A percentile compares a stretch with the other conserved stretches of the same genome.
phyloP scores from a whole-genome alignment of 371 early-diverging fungal species.

The Umbelopsis sp. region DNA sequence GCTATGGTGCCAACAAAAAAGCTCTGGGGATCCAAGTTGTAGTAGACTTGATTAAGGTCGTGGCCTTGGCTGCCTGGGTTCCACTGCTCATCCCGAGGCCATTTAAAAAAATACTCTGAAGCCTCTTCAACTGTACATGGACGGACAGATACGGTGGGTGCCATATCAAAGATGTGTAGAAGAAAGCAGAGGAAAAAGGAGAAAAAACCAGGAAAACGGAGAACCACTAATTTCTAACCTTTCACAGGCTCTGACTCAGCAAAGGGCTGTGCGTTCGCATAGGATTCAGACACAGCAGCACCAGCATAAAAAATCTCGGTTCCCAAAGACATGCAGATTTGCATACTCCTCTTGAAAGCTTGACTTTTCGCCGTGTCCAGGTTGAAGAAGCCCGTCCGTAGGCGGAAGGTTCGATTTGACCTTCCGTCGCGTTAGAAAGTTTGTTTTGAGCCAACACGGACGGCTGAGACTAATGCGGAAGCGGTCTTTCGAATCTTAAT shows the following conservation, averaged over 20 bases:
- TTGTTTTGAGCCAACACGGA: too few relatives aligned
- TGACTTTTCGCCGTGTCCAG: too few relatives aligned
- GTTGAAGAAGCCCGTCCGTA: too few relatives aligned
- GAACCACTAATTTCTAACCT: neutral
- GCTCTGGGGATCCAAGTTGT: slow-evolving; percentile 25
- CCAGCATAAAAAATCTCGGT: too few relatives aligned
- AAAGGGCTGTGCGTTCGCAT: neutral
- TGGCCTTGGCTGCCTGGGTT: slow-evolving; percentile 30
- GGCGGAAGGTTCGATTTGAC: too few relatives aligned
- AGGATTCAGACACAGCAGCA: neutral
- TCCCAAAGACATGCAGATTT: too few relatives aligned
- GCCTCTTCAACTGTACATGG: slow-evolving; percentile 22
- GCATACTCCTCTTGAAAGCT: too few relatives aligned
- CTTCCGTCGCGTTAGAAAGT: too few relatives aligned
- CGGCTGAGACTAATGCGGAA: too few relatives aligned
- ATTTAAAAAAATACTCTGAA: slow-evolving; percentile 20
- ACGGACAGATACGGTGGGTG: neutral
- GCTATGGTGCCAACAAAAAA: slow-evolving; percentile 24
- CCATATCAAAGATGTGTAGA: neutral
- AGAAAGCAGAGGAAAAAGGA: neutral
- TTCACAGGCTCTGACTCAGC: too few relatives aligned
- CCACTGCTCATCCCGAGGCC: slow-evolving; percentile 30
- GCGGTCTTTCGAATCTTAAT: too few relatives aligned
- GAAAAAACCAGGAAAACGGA: neutral
- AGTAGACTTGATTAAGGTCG: slow-evolving; percentile 22